Conservation (phyloP, 352 stramenopile species). For the Phytopythium chamaehyphon region DNA sequence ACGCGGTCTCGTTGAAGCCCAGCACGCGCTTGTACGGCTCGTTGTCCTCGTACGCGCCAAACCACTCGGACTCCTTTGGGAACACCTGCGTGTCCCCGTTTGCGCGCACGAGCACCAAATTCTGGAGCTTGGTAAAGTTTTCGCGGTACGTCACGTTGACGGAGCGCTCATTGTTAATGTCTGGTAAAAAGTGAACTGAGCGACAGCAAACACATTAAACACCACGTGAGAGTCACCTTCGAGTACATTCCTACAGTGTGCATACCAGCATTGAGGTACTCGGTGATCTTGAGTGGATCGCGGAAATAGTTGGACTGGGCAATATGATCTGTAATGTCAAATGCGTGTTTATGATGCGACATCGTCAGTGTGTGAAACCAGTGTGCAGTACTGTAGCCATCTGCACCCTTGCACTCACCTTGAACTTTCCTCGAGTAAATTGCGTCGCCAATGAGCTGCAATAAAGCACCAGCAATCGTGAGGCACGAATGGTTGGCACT, state of each 20-base stretch:
- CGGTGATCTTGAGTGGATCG: slow-evolving; percentile 71
- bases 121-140: slow-evolving; percentile 85
- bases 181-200: slow-evolving; percentile 53
- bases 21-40: slow-evolving; percentile 65
- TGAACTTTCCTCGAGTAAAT: slow-evolving; percentile 89
- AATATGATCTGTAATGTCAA: slow-evolving; percentile 65
- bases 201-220: no score
- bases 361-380: background rate
- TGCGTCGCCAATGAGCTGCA: slow-evolving; percentile 74
- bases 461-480: background rate
- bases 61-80: slow-evolving; percentile 82
- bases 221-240: no score
- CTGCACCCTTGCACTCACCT: slow-evolving; percentile 18
- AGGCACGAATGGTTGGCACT: background rate
- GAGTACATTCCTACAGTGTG: no score
- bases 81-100: slow-evolving; percentile 90
- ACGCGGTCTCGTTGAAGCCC: slow-evolving; percentile 90
- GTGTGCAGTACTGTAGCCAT: background rate
- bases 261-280: slow-evolving; percentile 66
- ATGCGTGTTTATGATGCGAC: background rate
- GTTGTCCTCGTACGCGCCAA: slow-evolving; percentile 82
- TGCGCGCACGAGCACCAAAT: slow-evolving; percentile 89
- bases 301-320: slow-evolving; percentile 94
- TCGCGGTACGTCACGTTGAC: slow-evolving; percentile 81
- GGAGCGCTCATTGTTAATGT: slow-evolving; percentile 90